Evolutionary conservation across 352 stramenopile species (phyloP).

Genomic region (Pythium plurisporium): DNA sequence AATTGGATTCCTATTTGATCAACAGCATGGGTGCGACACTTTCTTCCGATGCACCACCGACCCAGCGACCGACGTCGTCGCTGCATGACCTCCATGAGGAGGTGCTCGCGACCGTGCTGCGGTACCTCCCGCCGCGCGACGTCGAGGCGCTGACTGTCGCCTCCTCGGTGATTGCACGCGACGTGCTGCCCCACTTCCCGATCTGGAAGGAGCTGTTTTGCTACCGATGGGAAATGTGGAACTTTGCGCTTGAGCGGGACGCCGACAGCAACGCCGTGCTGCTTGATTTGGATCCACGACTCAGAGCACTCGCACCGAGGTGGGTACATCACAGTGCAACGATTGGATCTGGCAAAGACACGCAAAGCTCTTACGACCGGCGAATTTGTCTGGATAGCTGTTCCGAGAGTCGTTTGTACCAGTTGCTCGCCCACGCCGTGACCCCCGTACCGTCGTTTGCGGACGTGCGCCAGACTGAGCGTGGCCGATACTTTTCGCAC

Average conservation of each 20-base stretch:
- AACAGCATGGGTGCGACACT: slow-evolving; percentile 11
- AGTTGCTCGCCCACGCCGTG: slow-evolving; percentile 65
- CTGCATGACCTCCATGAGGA: slow-evolving; percentile 43
- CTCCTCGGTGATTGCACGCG: slow-evolving; percentile 31
- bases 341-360: slow-evolving; percentile 9
- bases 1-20: not conserved
- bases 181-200: slow-evolving; percentile 50
- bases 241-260: slow-evolving; percentile 47
- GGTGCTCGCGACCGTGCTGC: slow-evolving; percentile 41
- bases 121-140: slow-evolving; percentile 39
- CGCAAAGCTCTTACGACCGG: not conserved
- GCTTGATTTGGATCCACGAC: slow-evolving; percentile 29
- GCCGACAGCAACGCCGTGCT: not conserved
- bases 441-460: slow-evolving; percentile 58
- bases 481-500: slow-evolving; percentile 32
- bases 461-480: slow-evolving; percentile 47
- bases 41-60: not conserved
- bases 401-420: slow-evolving; percentile 59
- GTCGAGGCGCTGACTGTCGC: slow-evolving; percentile 55
- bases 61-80: not conserved
- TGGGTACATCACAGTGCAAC: too few relatives aligned
- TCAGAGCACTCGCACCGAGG: slow-evolving; percentile 46
- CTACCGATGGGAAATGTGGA: slow-evolving; percentile 52
- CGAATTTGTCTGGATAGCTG: slow-evolving; percentile 24
- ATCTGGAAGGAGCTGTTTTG: slow-evolving; percentile 65